phyloP scores from a whole-genome alignment of 495 filamentous ascomycete genomes.

The Hapsidospora chrysogenum region DNA sequence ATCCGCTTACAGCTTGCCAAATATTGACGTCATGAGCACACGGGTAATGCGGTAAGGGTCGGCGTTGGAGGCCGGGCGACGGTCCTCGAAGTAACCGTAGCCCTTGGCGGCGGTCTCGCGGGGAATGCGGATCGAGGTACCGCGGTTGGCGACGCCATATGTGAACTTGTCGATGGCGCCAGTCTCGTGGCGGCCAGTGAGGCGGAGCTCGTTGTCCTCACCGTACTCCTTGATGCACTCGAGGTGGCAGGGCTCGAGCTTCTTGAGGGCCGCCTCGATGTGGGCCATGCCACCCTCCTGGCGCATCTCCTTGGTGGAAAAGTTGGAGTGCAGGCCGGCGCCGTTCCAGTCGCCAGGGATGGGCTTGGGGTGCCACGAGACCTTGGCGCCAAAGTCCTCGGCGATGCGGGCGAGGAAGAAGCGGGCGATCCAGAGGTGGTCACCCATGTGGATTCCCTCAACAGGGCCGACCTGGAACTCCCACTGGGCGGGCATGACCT shows the following conservation, averaged over 20 bases:
- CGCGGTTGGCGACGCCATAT: slow-evolving; percentile 92
- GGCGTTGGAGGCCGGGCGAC: slow-evolving; percentile 85
- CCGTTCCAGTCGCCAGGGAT: slow-evolving; percentile 99
- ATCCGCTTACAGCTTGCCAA: slow-evolving; percentile 9
- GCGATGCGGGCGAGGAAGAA: slow-evolving; percentile 93
- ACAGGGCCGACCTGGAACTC: slow-evolving; percentile 98
- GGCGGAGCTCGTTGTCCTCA: slow-evolving; percentile 30
- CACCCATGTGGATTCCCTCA: slow-evolving; percentile 81
- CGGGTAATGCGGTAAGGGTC: slow-evolving; percentile 95
- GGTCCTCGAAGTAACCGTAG: slow-evolving; percentile 97
- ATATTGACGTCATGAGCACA: slow-evolving; percentile 67
- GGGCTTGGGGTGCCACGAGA: slow-evolving; percentile 94
- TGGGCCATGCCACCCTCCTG: slow-evolving; percentile 84
- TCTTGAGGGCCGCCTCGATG: slow-evolving; percentile 52
- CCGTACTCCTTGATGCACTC: slow-evolving; percentile 96
- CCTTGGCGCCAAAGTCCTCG: slow-evolving; percentile 92
- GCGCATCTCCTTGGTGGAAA: slow-evolving; percentile 76
- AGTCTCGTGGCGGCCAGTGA: slow-evolving; percentile 94
- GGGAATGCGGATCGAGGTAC: slow-evolving; percentile 85
- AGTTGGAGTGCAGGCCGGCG: slow-evolving; percentile 87
- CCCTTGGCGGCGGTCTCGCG: slow-evolving; percentile 79
- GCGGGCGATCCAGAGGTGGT: slow-evolving; percentile 93
- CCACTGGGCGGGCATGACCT: slow-evolving; percentile 97
- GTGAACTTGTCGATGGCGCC: slow-evolving; percentile 85
- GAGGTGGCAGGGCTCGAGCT: slow-evolving; percentile 71